These are phyloP conservation scores for Botrytis elliptica DNA, from an alignment of 2,329 filamentous ascomycete genomes.

Conservation along the genomic window DNA sequence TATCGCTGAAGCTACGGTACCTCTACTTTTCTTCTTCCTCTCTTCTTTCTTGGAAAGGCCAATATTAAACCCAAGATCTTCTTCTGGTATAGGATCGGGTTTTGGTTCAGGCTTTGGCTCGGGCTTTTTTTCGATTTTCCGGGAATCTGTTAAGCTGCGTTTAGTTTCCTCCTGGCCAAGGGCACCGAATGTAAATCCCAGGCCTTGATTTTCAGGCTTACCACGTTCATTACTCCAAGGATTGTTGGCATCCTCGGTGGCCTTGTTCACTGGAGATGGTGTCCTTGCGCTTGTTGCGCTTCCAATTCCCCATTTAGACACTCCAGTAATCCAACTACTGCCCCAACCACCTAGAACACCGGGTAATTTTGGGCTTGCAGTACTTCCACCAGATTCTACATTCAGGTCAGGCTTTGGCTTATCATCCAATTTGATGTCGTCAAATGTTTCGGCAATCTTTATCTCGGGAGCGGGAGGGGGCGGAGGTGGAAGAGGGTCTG, in stretches of 20 bases:
- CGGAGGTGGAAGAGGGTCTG: conserved; percentile 20
- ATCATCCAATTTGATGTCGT: conserved; percentile 68
- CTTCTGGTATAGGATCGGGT: conserved; percentile 32
- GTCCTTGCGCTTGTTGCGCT: conserved; percentile 21
- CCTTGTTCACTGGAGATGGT: conserved; percentile 29
- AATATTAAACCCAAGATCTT: conserved; percentile 41
- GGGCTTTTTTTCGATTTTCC: conserved; percentile 1
- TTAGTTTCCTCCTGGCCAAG: conserved; percentile 45
- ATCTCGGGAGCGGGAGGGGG: conserved; percentile 36
- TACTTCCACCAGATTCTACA: conserved; percentile 48
- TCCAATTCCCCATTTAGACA: conserved; percentile 40
- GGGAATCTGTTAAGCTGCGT: conserved; percentile 30
- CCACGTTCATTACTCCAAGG: conserved; percentile 49
- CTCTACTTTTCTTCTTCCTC: conserved; percentile 45
- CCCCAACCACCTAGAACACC: conserved; percentile 58
- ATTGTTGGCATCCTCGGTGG: conserved; percentile 47
- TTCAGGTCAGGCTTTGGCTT: conserved; percentile 57
- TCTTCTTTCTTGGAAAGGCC: conserved; percentile 45
- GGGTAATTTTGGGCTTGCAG: conserved; percentile 41
- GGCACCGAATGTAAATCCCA: conserved; percentile 49
- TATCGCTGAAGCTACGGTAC: conserved; percentile 23
- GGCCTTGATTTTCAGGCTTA: conserved; percentile 55
- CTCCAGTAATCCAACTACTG: conserved; percentile 56
- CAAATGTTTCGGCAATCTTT: conserved; percentile 54
- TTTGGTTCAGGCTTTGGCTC: conserved; percentile 37